Percentiles rank a stretch among this genome's conserved stretches.
Conservation (phyloP, 495 filamentous ascomycete species). For the Aspergillus incahuasiensis region DNA sequence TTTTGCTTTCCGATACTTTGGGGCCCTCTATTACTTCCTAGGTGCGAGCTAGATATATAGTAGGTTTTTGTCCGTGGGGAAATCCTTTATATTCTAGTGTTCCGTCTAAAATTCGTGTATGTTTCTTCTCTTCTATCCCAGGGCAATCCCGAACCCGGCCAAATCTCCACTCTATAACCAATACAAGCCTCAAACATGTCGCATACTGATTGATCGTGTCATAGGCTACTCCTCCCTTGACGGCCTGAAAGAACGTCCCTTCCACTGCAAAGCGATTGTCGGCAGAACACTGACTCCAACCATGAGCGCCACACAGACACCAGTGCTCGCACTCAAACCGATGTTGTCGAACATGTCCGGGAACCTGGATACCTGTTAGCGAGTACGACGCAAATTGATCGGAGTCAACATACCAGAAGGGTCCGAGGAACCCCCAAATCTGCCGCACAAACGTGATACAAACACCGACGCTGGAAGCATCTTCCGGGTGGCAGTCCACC, state of each 20-base stretch:
- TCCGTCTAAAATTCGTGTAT: neutral
- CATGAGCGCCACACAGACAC: constrained; percentile 38
- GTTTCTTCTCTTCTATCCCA: neutral
- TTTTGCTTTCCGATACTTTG: neutral
- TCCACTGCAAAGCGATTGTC: constrained; percentile 36
- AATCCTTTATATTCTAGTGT: neutral
- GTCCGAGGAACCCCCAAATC: constrained; percentile 56
- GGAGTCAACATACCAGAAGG: constrained; percentile 43
- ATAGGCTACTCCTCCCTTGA: neutral
- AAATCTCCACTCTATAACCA: neutral
- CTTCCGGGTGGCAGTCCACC: constrained; percentile 48
- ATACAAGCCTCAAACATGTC: neutral
- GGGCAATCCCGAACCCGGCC: neutral
- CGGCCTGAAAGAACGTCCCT: constrained; percentile 24
- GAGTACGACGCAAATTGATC: neutral
- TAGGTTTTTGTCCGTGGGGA: neutral
- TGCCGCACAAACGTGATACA: constrained; percentile 53
- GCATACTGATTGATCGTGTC: neutral
- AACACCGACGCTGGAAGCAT: constrained; percentile 50
- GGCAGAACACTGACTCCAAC: constrained; percentile 44
- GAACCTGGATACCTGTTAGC: constrained; percentile 34
- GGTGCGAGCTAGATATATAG: neutral
- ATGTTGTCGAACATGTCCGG: constrained; percentile 47
- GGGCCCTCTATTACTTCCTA: neutral
- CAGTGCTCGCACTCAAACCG: constrained; percentile 38